Evolutionary conservation across 2,329 filamentous ascomycete genomes (phyloP), one percentile per base, ranked within the genome.

Genomic region (Ilyonectria robusta): DNA sequence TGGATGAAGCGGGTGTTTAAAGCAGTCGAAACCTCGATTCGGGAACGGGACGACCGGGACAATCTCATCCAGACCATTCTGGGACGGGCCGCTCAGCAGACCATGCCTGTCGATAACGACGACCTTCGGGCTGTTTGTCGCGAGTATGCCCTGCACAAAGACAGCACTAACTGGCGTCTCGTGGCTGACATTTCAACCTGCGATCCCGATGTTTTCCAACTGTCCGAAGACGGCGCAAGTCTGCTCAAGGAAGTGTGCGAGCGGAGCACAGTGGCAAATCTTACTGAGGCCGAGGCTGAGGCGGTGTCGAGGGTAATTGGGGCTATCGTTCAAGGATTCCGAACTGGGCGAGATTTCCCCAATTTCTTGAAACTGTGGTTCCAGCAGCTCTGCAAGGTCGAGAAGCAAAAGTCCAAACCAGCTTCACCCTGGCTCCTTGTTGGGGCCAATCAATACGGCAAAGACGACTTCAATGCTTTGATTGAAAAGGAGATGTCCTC

Each of bases 331-430:
- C 76, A 81, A 58, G 84, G 85, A 0, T 86, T 83, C 68, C 81
- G 81, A 8, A 82, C 78, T 6, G 81, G 79, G 11, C 83, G 84
- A 59, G 82, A 84, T 62, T 74, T 87, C 13, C 75, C 83, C 0
- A 78, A 80, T 6, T 88, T 87, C 62, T 66, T 87, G 66, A 81
- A 80, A 54, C 74, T 83, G 2, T 88, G 86, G 86, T 84, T 80
- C 54, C 72, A 78, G 47, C 81, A 84, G 62, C 77, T 86, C 2
- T 79, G 77, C 42, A 74, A 79, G 15, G 74, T 78, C 17, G 79
- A 82, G 62, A 72, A 76, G 50, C 71, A 75, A 42, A 74, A 78
- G 19, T 64, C 70, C 17, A 70, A 72, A 35, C 15, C 37, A 51
- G 71, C 55, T 7, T 81, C 78, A 2, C 78, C 80, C 0, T 83